These are phyloP conservation scores for Geranium brycei DNA, from an alignment of 345 rosid genomes.

Conservation along the genomic window DNA sequence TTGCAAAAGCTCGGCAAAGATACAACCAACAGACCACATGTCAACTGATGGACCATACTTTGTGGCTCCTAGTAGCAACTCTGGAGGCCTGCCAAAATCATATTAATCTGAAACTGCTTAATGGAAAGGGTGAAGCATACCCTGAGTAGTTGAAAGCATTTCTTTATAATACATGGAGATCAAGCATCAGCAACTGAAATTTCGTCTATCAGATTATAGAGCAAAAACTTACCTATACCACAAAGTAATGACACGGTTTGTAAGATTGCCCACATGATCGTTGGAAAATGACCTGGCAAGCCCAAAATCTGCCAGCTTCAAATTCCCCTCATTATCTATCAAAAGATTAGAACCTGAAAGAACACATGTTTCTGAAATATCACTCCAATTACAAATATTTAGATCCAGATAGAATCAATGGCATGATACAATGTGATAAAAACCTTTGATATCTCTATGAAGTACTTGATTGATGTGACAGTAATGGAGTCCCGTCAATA, in stretches of 20 bases:
- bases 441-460: constrained; percentile 95
- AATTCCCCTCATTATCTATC: constrained; percentile 79
- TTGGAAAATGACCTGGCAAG: constrained; percentile 73
- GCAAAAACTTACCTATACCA: constrained; percentile 69
- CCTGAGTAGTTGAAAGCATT: background rate
- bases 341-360: constrained; percentile 85
- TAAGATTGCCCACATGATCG: constrained; percentile 63
- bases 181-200: background rate
- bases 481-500: constrained; percentile 87
- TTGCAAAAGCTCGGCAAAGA: constrained; percentile 83
- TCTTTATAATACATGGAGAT: background rate
- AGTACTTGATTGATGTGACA: constrained; percentile 94
- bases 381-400: background rate
- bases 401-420: background rate
- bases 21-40: constrained; percentile 97
- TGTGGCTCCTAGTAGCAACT: constrained; percentile 86
- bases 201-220: background rate
- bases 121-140: no score
- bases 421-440: background rate
- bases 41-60: constrained; percentile 94
- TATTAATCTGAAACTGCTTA: background rate
- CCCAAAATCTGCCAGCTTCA: constrained; percentile 94
- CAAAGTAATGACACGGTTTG: constrained; percentile 83
- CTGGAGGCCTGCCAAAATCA: constrained; percentile 63
- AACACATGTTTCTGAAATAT: constrained; percentile 1